Evolutionary conservation across 139 green algal genomes (phyloP).

Genomic region (Chlorokybus atmophyticus): DNA sequence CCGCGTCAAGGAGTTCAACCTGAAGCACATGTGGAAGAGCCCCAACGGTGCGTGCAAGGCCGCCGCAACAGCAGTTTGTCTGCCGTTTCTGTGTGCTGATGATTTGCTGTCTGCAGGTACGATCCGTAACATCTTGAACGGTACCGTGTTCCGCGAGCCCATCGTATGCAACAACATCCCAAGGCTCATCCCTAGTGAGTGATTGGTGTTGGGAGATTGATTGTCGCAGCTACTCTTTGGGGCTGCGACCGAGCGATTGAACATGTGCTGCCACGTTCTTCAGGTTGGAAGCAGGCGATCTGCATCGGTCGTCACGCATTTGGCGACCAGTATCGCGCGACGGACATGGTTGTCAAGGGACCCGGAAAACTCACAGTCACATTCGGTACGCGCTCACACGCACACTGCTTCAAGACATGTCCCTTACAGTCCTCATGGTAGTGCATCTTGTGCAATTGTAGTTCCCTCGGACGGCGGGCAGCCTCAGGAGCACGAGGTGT

Average conservation of each 20-base stretch:
- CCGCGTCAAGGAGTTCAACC: conserved; percentile 82
- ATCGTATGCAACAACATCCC: conserved; percentile 90
- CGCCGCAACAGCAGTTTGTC: no score
- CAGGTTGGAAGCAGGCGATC: conserved; percentile 26
- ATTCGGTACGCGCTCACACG: conserved; percentile 28
- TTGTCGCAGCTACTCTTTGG: neutral
- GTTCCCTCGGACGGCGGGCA: conserved; percentile 15
- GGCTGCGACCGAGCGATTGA: neutral
- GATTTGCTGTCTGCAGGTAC: no score
- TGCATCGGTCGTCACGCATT: conserved; percentile 65
- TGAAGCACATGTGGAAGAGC: conserved; percentile 85
- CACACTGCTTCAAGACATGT: no score
- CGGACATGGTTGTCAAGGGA: conserved; percentile 58
- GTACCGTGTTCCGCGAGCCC: conserved; percentile 79
- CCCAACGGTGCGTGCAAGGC: conserved; percentile 91
- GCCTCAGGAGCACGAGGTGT: conserved; percentile 45
- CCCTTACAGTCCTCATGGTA: no score
- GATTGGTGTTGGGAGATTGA: neutral
- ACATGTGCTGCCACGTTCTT: neutral
- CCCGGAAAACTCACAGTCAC: conserved; percentile 69
- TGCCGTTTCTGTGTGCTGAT: no score
- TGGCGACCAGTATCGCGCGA: conserved; percentile 92
- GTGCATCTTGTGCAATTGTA: no score
- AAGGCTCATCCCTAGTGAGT: conserved; percentile 64
- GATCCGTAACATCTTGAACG: conserved; percentile 37